Conservation (phyloP, 2,329 filamentous ascomycete species). For the Sporothrix pallida region DNA sequence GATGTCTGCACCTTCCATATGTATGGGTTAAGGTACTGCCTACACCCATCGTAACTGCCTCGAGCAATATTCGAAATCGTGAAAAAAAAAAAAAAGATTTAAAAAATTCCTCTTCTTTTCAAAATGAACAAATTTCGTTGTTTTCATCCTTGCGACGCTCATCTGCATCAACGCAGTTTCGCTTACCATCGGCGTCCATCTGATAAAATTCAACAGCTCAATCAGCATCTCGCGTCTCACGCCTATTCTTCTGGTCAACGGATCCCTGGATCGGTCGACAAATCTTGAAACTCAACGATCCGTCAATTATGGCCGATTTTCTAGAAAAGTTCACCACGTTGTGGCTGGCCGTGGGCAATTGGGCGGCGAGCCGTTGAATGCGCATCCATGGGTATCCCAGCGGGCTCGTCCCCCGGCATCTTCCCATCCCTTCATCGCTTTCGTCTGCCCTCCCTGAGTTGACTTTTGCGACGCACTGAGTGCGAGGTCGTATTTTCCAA, state of each 20-base stretch:
- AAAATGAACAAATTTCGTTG: no score
- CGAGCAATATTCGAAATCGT: no score
- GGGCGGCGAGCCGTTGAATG: background rate
- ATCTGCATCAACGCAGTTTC: no score
- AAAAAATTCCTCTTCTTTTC: no score
- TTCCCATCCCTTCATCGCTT: background rate
- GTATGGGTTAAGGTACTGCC: no score
- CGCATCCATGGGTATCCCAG: slow-evolving; percentile 9
- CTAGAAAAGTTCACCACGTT: slow-evolving; percentile 11
- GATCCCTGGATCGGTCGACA: slow-evolving; percentile 13
- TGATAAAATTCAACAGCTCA: no score
- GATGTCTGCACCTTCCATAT: background rate
- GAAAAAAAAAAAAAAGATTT: no score
- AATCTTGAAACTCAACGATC: slow-evolving; percentile 27
- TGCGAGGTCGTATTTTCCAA: background rate
- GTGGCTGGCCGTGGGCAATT: slow-evolving; percentile 1
- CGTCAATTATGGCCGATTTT: background rate
- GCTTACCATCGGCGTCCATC: no score
- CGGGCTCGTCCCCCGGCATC: slow-evolving; percentile 17
- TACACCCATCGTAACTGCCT: background rate
- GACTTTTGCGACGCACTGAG: background rate
- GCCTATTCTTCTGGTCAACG: background rate
- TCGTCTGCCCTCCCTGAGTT: background rate
- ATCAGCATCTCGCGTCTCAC: background rate
- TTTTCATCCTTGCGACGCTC: no score